Percentiles rank a stretch among this genome's conserved stretches.
phyloP scores from a whole-genome alignment of 352 stramenopile genomes.

The Phytophthora ramorum region DNA sequence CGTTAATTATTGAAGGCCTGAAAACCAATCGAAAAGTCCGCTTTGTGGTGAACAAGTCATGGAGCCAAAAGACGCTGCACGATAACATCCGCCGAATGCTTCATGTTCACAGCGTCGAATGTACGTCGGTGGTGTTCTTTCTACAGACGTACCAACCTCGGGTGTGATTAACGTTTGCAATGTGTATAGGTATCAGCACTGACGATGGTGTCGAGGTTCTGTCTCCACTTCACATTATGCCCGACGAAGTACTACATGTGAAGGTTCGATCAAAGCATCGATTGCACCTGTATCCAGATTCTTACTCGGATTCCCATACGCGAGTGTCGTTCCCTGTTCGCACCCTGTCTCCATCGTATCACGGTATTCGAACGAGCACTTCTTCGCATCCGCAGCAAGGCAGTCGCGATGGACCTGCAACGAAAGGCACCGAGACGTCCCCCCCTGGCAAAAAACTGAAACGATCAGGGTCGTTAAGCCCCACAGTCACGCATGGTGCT shows the following conservation, averaged over 20 bases:
- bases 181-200: slow-evolving; percentile 53
- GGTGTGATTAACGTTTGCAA: slow-evolving; percentile 20
- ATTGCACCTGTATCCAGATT: slow-evolving; percentile 36
- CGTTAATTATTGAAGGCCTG: slow-evolving; percentile 71
- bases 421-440: slow-evolving; percentile 16
- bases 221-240: slow-evolving; percentile 76
- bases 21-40: slow-evolving; percentile 65
- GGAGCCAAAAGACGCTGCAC: slow-evolving; percentile 56
- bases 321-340: slow-evolving; percentile 35
- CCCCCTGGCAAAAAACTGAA: slow-evolving; percentile 29
- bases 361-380: slow-evolving; percentile 20
- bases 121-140: slow-evolving; percentile 27
- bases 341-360: slow-evolving; percentile 31
- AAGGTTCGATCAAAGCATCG: slow-evolving; percentile 66
- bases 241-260: slow-evolving; percentile 73
- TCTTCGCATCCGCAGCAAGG: slow-evolving; percentile 10
- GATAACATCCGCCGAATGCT: slow-evolving; percentile 80
- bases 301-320: slow-evolving; percentile 28
- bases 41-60: slow-evolving; percentile 80
- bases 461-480: slow-evolving; percentile 28
- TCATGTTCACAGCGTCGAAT: slow-evolving; percentile 69
- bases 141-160: not conserved
- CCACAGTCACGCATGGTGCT: slow-evolving; percentile 31
- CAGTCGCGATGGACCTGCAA: slow-evolving; percentile 14
- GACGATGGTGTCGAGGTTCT: slow-evolving; percentile 70